These are phyloP conservation scores for Oryza meyeriana DNA, from an alignment of 176 grass and related monocot genomes.

Conservation along the genomic window DNA sequence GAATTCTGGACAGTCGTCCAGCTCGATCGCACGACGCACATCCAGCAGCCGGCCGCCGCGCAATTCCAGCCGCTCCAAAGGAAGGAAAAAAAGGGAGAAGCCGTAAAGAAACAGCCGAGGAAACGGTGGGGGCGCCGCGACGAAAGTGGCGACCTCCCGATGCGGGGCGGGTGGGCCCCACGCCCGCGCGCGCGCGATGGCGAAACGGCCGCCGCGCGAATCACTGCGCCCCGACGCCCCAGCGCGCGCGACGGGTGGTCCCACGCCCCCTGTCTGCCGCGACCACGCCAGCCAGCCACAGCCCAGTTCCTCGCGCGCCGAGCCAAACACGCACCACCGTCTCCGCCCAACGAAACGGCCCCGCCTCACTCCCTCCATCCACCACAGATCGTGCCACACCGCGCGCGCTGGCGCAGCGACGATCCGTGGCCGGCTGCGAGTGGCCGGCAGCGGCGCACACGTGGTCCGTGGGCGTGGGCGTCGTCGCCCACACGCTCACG, in stretches of 20 bases:
- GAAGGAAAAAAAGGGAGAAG: neutral
- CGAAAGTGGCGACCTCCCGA: conserved; percentile 34
- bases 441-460: conserved; percentile 51
- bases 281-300: conserved; percentile 14
- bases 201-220: conserved; percentile 56
- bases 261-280: conserved; percentile 30
- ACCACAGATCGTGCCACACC: neutral
- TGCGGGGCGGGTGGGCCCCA: conserved; percentile 7
- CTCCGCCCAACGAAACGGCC: neutral
- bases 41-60: neutral
- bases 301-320: neutral
- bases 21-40: neutral
- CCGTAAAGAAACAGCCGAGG: neutral
- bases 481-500: conserved; percentile 51
- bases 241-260: conserved; percentile 16
- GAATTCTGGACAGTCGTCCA: neutral
- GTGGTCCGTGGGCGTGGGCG: conserved; percentile 26
- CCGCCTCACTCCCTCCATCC: neutral
- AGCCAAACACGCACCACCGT: neutral
- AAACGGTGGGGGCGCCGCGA: conserved; percentile 6
- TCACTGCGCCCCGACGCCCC: conserved; percentile 24
- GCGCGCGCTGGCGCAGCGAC: neutral
- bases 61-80: neutral
- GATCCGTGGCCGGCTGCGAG: conserved; percentile 28
- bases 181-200: conserved; percentile 3